These are phyloP conservation scores for Epichloe sibirici DNA, from an alignment of 2,329 filamentous ascomycete species.

Conservation along the genomic window DNA sequence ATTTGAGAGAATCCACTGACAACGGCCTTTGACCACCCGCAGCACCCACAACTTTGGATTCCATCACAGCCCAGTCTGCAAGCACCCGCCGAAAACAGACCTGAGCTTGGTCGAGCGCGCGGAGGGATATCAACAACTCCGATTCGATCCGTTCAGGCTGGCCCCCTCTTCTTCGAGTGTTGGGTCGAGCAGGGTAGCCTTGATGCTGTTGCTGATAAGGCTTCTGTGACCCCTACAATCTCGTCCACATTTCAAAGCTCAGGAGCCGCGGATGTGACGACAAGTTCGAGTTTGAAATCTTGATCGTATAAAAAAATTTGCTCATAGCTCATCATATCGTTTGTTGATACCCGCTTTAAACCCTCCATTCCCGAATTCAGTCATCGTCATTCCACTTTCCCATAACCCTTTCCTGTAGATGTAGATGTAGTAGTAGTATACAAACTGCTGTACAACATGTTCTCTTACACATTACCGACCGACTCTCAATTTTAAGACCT, in stretches of 20 bases:
- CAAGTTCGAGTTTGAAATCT: neutral
- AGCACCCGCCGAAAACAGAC: constrained; percentile 19
- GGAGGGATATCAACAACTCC: constrained; percentile 33
- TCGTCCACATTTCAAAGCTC: neutral
- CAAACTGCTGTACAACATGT: constrained; percentile 2
- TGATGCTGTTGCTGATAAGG: neutral
- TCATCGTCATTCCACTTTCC: neutral
- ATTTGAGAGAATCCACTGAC: constrained; percentile 2
- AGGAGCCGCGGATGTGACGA: neutral
- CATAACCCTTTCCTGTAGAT: neutral
- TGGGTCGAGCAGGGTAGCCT: constrained; percentile 37
- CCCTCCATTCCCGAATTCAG: neutral
- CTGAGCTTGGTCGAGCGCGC: constrained; percentile 16
- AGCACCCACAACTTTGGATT: constrained; percentile 51
- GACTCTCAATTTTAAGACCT: neutral
- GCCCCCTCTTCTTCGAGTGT: constrained; percentile 53
- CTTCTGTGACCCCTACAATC: neutral
- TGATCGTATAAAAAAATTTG: neutral
- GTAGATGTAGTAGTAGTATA: constrained; percentile 1
- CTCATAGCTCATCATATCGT: neutral
- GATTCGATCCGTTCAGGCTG: constrained; percentile 41
- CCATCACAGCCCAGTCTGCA: constrained; percentile 39
- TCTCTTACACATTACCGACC: neutral
- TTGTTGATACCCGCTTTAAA: neutral
- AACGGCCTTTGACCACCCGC: neutral